Evolutionary conservation across 108 stramenopile species (phyloP).

Genomic region (Cyclotella atomus): DNA sequence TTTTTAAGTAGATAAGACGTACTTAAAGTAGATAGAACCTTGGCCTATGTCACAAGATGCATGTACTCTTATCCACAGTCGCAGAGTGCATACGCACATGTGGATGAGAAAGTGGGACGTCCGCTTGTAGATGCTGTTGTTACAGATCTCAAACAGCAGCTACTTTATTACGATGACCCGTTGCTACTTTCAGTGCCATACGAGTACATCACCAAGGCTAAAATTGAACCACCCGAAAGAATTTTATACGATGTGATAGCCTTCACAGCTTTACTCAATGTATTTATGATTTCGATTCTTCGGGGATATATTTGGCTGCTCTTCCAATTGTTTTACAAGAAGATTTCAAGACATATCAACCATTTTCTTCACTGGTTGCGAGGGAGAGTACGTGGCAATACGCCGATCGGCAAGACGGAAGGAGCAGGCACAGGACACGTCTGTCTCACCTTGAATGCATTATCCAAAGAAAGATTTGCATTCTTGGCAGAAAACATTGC

Average conservation of each 20-base stretch:
- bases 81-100: background rate
- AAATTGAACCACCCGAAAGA: background rate
- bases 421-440: background rate
- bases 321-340: background rate
- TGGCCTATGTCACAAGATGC: no score
- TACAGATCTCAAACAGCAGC: background rate
- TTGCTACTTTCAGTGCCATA: background rate
- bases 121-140: background rate
- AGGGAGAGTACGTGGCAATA: no score
- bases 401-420: background rate
- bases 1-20: no score
- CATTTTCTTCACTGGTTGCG: background rate
- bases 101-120: background rate
- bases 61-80: background rate
- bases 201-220: background rate
- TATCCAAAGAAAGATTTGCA: background rate
- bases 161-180: constrained; percentile 1
- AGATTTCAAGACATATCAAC: background rate
- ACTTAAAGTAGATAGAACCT: no score
- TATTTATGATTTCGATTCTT: background rate
- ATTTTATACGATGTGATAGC: background rate
- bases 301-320: background rate
- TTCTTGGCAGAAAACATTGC: background rate
- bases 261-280: background rate
- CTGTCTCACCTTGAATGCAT: background rate